These are phyloP conservation scores for Suhomyces prunicola DNA, from an alignment of 805 yeast genomes.

Conservation along the genomic window DNA sequence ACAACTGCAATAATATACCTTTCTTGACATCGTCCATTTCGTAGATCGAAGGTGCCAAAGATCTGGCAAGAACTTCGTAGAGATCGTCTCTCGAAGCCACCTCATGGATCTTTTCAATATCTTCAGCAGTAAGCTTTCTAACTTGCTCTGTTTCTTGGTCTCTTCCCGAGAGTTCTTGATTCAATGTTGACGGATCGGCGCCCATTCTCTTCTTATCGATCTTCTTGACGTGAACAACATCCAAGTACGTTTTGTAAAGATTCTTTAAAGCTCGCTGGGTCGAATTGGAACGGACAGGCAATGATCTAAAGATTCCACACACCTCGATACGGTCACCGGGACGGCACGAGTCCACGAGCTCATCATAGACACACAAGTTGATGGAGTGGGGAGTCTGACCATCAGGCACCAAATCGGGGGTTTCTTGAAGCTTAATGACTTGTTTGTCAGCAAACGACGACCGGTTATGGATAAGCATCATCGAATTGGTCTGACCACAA, in stretches of 20 bases:
- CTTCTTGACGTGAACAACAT: constrained; percentile 89
- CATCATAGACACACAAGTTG: constrained; percentile 91
- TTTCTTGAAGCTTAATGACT: constrained; percentile 89
- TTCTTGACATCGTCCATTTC: constrained; percentile 97
- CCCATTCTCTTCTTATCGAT: constrained; percentile 80
- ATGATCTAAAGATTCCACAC: constrained; percentile 90
- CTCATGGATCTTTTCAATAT: constrained; percentile 59
- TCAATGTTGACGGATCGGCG: constrained; percentile 67
- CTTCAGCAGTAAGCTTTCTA: constrained; percentile 65
- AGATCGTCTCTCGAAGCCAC: constrained; percentile 69
- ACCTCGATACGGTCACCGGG: constrained; percentile 97
- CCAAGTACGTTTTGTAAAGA: constrained; percentile 88
- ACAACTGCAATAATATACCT: constrained; percentile 86
- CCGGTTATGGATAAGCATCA: constrained; percentile 89
- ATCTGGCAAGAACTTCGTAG: constrained; percentile 81
- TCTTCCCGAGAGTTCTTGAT: constrained; percentile 50
- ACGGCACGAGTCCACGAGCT: constrained; percentile 86
- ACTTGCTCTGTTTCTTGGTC: constrained; percentile 76
- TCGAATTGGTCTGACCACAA: constrained; percentile 79
- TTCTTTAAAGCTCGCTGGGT: constrained; percentile 79
- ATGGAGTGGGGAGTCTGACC: constrained; percentile 98
- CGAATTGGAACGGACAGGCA: constrained; percentile 86
- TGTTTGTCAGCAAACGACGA: constrained; percentile 94
- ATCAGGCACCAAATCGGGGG: constrained; percentile 94
- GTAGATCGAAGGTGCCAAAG: constrained; percentile 94